Conservation (phyloP, 2,329 filamentous ascomycete species). For the Cadophora malorum region DNA sequence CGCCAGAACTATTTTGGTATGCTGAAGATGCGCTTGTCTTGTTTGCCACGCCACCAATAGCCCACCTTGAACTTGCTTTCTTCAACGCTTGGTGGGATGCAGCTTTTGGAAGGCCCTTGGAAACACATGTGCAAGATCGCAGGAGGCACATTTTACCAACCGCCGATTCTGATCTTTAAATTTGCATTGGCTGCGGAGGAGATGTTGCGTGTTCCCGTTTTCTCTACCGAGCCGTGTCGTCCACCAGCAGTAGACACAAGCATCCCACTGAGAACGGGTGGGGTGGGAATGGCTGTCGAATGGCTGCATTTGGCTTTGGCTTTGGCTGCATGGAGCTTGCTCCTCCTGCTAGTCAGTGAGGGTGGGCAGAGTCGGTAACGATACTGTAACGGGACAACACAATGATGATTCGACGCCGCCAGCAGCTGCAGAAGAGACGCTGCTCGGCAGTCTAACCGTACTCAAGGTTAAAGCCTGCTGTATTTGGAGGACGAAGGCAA, state of each 20-base stretch:
- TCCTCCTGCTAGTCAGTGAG: background rate
- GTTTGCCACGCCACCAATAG: background rate
- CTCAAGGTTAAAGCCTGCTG: background rate
- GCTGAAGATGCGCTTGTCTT: background rate
- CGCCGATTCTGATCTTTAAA: background rate
- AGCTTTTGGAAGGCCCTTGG: background rate
- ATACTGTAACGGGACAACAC: slow-evolving; percentile 10
- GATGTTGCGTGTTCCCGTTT: background rate
- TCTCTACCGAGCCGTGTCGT: slow-evolving; percentile 2
- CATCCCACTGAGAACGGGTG: background rate
- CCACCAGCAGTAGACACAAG: background rate
- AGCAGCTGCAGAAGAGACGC: background rate
- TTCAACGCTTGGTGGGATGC: background rate
- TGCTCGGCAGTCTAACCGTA: background rate
- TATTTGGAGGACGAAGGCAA: background rate
- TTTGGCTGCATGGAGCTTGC: background rate
- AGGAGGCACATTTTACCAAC: background rate
- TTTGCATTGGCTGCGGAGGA: background rate
- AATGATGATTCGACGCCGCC: background rate
- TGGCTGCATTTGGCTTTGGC: background rate
- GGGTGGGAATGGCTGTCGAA: slow-evolving; percentile 2
- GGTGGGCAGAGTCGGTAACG: background rate
- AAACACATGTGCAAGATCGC: background rate
- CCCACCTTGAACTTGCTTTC: slow-evolving; percentile 3
- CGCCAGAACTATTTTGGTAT: slow-evolving; percentile 11